Evolutionary conservation across 176 grass and related monocot genomes (phyloP).

Genomic region (Aegilops bicornis): DNA sequence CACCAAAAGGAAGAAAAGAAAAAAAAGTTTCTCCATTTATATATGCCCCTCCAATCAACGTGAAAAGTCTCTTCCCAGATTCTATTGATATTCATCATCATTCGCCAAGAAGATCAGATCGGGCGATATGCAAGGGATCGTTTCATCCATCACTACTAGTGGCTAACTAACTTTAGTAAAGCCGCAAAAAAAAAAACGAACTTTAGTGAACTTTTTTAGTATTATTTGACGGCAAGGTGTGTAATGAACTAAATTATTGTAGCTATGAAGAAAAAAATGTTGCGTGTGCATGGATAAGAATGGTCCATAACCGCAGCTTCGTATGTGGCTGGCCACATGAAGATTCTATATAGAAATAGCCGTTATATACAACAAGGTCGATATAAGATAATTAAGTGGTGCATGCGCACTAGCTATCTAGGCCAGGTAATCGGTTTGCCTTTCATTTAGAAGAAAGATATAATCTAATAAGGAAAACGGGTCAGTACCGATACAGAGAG

Average conservation of each 20-base stretch:
- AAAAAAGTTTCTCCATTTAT: constrained; percentile 9
- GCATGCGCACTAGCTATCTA: neutral
- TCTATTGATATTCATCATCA: constrained; percentile 45
- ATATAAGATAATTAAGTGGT: neutral
- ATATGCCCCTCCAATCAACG: constrained; percentile 29
- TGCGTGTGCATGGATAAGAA: neutral
- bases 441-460: no score
- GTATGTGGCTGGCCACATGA: neutral
- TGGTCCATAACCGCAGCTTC: neutral
- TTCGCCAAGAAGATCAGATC: constrained; percentile 29
- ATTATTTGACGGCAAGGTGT: no score
- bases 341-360: neutral
- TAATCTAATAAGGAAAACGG: no score
- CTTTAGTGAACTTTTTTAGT: neutral
- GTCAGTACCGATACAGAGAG: no score
- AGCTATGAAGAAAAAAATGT: neutral
- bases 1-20: neutral
- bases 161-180: neutral
- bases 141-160: neutral
- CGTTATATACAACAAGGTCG: neutral
- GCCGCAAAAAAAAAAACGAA: neutral
- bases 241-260: neutral
- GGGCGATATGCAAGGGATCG: neutral
- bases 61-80: constrained; percentile 25
- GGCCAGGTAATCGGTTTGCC: no score